Base-by-base conservation (phyloP, 108 stramenopile species). In the Skeletonema menzelii region DNA sequence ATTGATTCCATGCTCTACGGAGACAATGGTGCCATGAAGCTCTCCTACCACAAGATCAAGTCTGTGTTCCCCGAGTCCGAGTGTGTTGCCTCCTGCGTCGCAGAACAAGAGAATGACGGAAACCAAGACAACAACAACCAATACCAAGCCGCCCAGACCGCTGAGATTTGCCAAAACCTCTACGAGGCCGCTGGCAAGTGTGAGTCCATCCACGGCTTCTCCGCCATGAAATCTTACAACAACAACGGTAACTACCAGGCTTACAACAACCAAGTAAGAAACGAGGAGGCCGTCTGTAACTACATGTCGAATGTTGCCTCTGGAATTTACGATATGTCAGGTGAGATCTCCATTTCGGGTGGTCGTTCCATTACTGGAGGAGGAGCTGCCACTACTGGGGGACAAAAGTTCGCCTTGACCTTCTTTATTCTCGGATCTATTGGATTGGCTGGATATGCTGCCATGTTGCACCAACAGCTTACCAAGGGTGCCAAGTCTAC, bases 371-470 rank as follows among this genome's bases (percentile, higher is more conserved):
- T 74, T 17, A 35, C 75, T 53, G 55, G 63, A n/a, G 85, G 86
- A 15, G 67, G 71, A 5, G 46, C 74, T 17, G 42, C 58, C 12
- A 89, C 94, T 38, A 89, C 87, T 2, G 88, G 90, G 4, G 90
- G 91, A 65, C 94, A 92, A 73, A 95, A 92, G 87, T 88, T 92
- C 65, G 91, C 90, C 38, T 79, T 95, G 14, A 87, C 88, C 32
- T 91, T 95, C 80, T 92, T 92, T 75, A 83, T 91, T 62, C 82
- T 95, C 44, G 90, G 89, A 80, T 87, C 88, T 53, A 70, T 87
- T 37, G 91, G 86, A 56, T 82, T 95, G 70, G 91, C 94, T 28
- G 86, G 87, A 27, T 94, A 92, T 69, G 89, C 93, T 28, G 93
- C 85, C 74, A 89, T 88, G 87, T 87, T 94, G 65, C 93, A 94